Base-by-base conservation (phyloP, 2,329 filamentous ascomycete species). In the Gliomastix tumulicola region DNA sequence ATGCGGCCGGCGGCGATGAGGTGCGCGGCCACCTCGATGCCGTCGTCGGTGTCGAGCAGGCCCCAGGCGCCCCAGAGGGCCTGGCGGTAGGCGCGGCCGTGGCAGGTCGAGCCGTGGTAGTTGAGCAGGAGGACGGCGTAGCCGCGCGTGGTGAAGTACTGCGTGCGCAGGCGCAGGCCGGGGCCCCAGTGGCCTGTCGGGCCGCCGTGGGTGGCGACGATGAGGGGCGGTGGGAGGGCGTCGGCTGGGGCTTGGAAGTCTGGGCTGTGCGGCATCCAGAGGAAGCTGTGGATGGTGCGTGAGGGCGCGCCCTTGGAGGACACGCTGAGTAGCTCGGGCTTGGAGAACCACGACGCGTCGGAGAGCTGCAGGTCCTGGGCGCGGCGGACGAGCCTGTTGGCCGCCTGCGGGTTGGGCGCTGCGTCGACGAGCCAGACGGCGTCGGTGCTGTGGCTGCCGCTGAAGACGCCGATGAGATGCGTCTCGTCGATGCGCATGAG, bases 81-180 rank as follows among this genome's bases (percentile, higher is more conserved):
- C 19, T 71, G 60, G 0, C 71, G 63, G 42, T 75, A 77, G 7
- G 57, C 54, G 4, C 64, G 59, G 2, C 72, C 71, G 46, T 73
- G 69, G 3, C 66, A 70, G 0, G 62, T 67, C 2, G 68, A 74
- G 4, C 72, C 73, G 3, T 60, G 63, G 45, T 75, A 72, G 49
- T 76, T 76, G 22, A 76, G 53, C 4, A 59, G 55, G 11, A 69
- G 59, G 34, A 65, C 65, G 2, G 70, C 71, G 37, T 68, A 77
- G 5, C 73, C 73, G 11, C 74, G 57, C 5, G 70, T 68, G 0
- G 71, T 75, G 44, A 66, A 74, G 46, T 70, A 75, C 45, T 77
- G 73, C 4, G 57, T 59, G 16, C 55, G 49, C 7, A 73, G 50
- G 11, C 57, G 52, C 1, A 77, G 55, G 0, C 68, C 68, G 0